Conservation (phyloP, 768 basidiomycete genomes). For the Lactarius evosmus region DNA sequence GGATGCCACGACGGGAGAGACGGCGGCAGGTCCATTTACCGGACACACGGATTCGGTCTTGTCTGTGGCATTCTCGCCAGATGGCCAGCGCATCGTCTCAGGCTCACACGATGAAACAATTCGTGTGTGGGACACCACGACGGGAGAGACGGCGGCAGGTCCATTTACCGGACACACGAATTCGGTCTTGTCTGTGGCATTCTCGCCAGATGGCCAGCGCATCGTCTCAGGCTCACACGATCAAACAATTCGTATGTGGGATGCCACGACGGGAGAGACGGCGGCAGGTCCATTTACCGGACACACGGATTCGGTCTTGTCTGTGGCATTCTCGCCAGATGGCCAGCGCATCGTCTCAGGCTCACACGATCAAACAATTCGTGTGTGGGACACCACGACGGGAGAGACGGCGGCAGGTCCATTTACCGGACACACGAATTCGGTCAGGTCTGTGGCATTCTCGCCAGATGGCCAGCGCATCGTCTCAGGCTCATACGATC, state of each 20-base stretch:
- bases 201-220: not conserved
- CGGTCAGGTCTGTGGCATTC: not conserved
- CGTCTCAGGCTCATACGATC: not conserved
- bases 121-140: not conserved
- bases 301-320: fast-evolving
- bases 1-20: no score
- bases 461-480: not conserved
- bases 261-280: no score
- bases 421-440: not conserved
- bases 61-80: not conserved
- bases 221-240: no score
- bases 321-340: not conserved
- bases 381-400: not conserved
- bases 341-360: no score
- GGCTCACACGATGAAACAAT: not conserved
- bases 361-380: not conserved
- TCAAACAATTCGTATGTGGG: no score
- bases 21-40: no score
- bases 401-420: not conserved
- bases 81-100: not conserved
- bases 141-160: not conserved
- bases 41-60: no score
- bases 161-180: not conserved
- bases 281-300: no score
- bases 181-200: not conserved